Conservation (phyloP, 768 basidiomycete species). For the Lactarius sp. region DNA sequence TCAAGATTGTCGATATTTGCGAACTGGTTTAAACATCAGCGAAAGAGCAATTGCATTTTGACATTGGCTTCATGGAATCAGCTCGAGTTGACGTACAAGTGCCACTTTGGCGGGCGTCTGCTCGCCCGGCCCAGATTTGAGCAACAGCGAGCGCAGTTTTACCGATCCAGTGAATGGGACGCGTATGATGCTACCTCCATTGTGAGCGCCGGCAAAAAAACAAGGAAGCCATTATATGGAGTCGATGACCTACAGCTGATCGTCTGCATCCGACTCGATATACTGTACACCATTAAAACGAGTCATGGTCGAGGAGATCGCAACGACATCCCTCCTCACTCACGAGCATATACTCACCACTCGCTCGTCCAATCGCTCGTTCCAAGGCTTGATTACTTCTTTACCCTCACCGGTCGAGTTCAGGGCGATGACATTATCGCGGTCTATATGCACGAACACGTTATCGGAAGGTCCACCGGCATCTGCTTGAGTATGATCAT, state of each 20-base stretch:
- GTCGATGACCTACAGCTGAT: conserved; percentile 59
- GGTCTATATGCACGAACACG: conserved; percentile 71
- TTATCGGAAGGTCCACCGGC: conserved; percentile 58
- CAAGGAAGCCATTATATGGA: background rate
- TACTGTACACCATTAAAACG: conserved; percentile 42
- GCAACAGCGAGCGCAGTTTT: conserved; percentile 71
- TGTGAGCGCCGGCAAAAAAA: background rate
- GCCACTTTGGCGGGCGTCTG: conserved; percentile 69
- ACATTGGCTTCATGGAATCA: too few species aligned
- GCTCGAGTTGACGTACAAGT: conserved; percentile 45
- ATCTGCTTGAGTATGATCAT: conserved; percentile 49
- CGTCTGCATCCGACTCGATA: conserved; percentile 87
- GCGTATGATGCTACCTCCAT: conserved; percentile 59
- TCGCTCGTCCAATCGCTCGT: conserved; percentile 64
- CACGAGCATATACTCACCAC: conserved; percentile 42
- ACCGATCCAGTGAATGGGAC: conserved; percentile 87
- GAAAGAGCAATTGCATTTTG: background rate
- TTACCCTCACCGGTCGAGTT: conserved; percentile 54
- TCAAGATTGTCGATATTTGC: conserved; percentile 75
- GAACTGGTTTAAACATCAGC: conserved; percentile 45
- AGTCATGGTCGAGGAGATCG: conserved; percentile 1
- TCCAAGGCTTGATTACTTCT: conserved; percentile 82
- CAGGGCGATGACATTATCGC: conserved; percentile 71
- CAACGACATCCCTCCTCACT: background rate
- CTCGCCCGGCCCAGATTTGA: conserved; percentile 79